Conservation (phyloP, 2,329 filamentous ascomycete species). For the Scorias spongiosa region DNA sequence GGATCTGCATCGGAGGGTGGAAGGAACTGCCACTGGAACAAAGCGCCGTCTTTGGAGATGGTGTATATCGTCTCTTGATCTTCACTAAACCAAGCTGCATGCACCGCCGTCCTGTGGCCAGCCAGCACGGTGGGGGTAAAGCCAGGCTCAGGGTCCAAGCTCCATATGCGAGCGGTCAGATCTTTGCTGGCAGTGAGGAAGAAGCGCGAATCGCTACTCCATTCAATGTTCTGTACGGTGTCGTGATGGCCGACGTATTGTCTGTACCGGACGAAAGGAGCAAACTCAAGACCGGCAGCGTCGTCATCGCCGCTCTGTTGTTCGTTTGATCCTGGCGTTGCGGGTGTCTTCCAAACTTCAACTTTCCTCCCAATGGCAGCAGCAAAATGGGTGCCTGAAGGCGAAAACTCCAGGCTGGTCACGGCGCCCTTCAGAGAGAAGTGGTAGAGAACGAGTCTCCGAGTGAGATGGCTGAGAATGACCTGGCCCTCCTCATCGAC, state of each 20-base stretch:
- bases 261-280: constrained; percentile 80
- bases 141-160: constrained; percentile 67
- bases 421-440: constrained; percentile 85
- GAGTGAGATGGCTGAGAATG: constrained; percentile 78
- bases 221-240: constrained; percentile 69
- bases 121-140: constrained; percentile 82
- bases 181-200: constrained; percentile 88
- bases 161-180: constrained; percentile 89
- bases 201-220: constrained; percentile 93
- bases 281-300: constrained; percentile 73
- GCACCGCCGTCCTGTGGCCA: constrained; percentile 77
- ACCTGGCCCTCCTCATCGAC: constrained; percentile 90
- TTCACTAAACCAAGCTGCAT: constrained; percentile 92
- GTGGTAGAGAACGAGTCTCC: constrained; percentile 77
- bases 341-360: constrained; percentile 93
- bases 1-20: constrained; percentile 35
- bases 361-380: constrained; percentile 75
- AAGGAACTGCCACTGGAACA: constrained; percentile 85
- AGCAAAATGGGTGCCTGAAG: constrained; percentile 79
- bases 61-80: constrained; percentile 95
- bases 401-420: constrained; percentile 76
- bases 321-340: constrained; percentile 44
- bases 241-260: constrained; percentile 84
- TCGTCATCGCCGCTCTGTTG: constrained; percentile 31
- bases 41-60: constrained; percentile 88